Percentiles rank a stretch among this genome's conserved stretches.
These are phyloP conservation scores for Paraphoma chrysanthemicola DNA, from an alignment of 2,329 filamentous ascomycete genomes.

Conservation along the genomic window DNA sequence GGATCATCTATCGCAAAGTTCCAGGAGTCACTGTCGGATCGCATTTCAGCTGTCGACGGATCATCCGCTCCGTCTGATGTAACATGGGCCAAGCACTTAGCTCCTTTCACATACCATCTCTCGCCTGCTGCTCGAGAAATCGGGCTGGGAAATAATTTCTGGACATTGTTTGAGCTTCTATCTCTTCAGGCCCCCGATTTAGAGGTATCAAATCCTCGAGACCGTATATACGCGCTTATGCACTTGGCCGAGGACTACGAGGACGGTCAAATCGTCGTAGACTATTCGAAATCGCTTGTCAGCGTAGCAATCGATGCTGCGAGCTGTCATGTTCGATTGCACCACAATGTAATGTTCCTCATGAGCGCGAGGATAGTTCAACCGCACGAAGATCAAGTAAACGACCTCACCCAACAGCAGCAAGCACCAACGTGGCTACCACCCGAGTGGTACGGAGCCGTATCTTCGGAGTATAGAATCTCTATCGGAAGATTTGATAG, in stretches of 20 bases:
- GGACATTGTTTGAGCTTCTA: neutral
- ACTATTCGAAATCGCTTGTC: neutral
- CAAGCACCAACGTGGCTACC: neutral
- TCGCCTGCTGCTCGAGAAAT: neutral
- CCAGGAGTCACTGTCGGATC: neutral
- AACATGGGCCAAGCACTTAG: neutral
- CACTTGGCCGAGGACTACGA: constrained; percentile 4
- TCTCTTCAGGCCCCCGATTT: neutral
- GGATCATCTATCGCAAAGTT: neutral
- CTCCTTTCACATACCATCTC: neutral
- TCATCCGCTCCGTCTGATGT: neutral
- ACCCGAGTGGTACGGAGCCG: neutral
- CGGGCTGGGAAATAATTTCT: neutral
- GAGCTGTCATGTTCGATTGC: neutral
- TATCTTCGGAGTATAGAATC: neutral
- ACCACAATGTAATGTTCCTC: neutral
- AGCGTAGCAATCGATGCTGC: neutral
- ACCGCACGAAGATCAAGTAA: neutral
- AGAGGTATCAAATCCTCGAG: neutral
- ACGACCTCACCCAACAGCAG: neutral
- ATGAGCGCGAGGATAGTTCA: neutral
- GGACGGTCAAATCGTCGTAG: constrained; percentile 1
- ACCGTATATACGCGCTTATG: constrained; percentile 6
- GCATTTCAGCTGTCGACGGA: neutral
- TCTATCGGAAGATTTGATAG: neutral